phyloP scores from a whole-genome alignment of 805 yeast genomes.

The Kurtzmaniella fragi region DNA sequence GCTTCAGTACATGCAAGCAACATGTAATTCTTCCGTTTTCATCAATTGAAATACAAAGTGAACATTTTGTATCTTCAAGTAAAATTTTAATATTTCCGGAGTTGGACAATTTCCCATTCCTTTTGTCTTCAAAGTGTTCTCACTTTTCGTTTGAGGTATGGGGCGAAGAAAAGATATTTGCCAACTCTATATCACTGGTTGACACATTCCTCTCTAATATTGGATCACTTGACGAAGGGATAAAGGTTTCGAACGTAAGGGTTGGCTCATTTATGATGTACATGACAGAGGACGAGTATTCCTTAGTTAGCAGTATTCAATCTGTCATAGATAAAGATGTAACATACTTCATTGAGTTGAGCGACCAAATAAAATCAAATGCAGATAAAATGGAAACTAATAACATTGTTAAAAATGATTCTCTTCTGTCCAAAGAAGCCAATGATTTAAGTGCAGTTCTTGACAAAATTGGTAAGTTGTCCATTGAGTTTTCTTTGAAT shows the following conservation, averaged over 20 bases:
- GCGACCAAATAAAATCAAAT: neutral
- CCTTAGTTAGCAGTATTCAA: slow-evolving; percentile 8
- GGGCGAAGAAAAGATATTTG: neutral
- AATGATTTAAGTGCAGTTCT: slow-evolving; percentile 4
- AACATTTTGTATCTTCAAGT: slow-evolving; percentile 1
- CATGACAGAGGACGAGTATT: slow-evolving; percentile 6
- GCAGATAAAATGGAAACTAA: neutral
- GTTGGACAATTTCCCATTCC: neutral
- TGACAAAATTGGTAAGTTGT: slow-evolving; percentile 7
- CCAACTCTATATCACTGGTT: slow-evolving; percentile 4
- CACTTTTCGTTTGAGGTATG: neutral
- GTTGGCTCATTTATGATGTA: slow-evolving; percentile 6
- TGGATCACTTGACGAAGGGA: slow-evolving; percentile 10
- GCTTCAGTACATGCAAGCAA: slow-evolving; percentile 5
- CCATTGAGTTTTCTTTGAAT: slow-evolving; percentile 12
- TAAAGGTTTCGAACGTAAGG: slow-evolving; percentile 7
- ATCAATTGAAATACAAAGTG: slow-evolving; percentile 4
- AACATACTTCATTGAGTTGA: slow-evolving; percentile 6
- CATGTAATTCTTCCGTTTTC: slow-evolving; percentile 8
- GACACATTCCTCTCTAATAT: slow-evolving; percentile 7
- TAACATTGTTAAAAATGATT: slow-evolving; percentile 2
- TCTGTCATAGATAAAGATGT: slow-evolving; percentile 11
- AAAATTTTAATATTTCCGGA: neutral
- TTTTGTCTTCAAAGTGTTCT: neutral
- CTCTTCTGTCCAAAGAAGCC: neutral